These are phyloP conservation scores for Oryza nivara DNA, from an alignment of 176 grass and related monocot species.

Conservation along the genomic window DNA sequence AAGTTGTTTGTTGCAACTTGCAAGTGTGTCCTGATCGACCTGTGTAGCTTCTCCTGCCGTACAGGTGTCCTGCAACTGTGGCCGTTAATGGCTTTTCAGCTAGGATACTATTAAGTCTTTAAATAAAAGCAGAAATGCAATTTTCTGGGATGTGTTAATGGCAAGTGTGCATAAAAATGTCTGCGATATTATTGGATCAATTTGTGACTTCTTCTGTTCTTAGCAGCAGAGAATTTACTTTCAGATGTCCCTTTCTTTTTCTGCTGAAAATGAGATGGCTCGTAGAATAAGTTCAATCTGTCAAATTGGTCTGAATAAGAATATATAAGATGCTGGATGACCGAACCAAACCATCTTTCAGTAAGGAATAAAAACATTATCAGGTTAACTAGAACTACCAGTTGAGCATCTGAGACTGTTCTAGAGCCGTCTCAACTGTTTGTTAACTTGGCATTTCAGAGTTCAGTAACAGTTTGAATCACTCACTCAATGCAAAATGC, in stretches of 20 bases:
- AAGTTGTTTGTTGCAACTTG: neutral
- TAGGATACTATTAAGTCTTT: neutral
- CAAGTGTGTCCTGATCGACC: neutral
- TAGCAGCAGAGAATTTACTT: neutral
- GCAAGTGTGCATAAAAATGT: neutral
- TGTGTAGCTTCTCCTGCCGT: neutral
- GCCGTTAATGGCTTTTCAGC: conserved; percentile 11
- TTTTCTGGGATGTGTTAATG: neutral
- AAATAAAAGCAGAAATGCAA: too few relatives aligned
- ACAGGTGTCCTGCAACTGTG: conserved; percentile 22
- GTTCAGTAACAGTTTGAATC: neutral
- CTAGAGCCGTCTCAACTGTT: neutral
- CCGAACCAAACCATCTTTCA: neutral
- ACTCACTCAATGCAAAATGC: neutral
- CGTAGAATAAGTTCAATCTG: neutral
- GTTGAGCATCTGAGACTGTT: neutral
- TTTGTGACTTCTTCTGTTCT: neutral
- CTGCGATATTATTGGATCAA: neutral
- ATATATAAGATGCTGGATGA: neutral
- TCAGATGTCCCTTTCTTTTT: neutral
- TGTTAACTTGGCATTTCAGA: neutral
- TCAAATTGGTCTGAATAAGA: neutral
- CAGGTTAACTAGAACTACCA: neutral
- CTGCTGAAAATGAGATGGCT: conserved; percentile 3
- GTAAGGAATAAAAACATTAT: neutral